Percentiles rank a stretch among this genome's conserved stretches.
These are phyloP conservation scores for Rhamnella rubrinervis DNA, from an alignment of 331 rosid genomes.

Conservation along the genomic window DNA sequence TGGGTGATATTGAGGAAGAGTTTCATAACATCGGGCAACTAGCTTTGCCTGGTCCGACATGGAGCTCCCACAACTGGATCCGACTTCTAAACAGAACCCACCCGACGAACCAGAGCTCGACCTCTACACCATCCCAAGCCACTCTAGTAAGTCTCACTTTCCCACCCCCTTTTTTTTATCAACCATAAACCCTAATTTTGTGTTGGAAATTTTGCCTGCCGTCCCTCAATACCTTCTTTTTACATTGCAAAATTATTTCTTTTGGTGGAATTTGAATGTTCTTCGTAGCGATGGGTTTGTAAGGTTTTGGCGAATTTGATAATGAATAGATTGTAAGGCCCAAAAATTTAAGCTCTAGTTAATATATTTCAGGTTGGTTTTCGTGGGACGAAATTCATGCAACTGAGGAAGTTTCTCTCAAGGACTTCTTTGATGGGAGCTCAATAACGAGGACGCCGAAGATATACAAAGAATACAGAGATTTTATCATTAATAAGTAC, in stretches of 20 bases:
- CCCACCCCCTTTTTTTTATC: not conserved
- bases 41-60: slow-evolving; percentile 25
- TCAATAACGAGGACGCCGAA: slow-evolving; percentile 73
- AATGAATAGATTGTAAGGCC: not conserved
- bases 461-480: slow-evolving; percentile 77
- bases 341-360: not conserved
- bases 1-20: slow-evolving; percentile 39
- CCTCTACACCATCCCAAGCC: slow-evolving; percentile 89
- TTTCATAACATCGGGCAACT: not conserved
- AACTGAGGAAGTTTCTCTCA: slow-evolving; percentile 55
- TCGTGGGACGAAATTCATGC: slow-evolving; percentile 90
- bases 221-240: not conserved
- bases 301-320: not conserved
- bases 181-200: slow-evolving; percentile 20
- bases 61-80: slow-evolving; percentile 52
- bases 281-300: not conserved
- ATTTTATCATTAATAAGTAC: slow-evolving; percentile 78
- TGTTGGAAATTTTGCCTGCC: too few relatives aligned
- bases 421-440: slow-evolving; percentile 73
- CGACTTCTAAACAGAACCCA: slow-evolving; percentile 44
- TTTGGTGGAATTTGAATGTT: not conserved
- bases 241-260: not conserved
- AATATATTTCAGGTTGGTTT: slow-evolving; percentile 68
- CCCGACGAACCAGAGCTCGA: slow-evolving; percentile 80
- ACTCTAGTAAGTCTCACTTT: slow-evolving; percentile 55